phyloP scores from a whole-genome alignment of 2,329 filamentous ascomycete species.

The Sporothrix mexicana region DNA sequence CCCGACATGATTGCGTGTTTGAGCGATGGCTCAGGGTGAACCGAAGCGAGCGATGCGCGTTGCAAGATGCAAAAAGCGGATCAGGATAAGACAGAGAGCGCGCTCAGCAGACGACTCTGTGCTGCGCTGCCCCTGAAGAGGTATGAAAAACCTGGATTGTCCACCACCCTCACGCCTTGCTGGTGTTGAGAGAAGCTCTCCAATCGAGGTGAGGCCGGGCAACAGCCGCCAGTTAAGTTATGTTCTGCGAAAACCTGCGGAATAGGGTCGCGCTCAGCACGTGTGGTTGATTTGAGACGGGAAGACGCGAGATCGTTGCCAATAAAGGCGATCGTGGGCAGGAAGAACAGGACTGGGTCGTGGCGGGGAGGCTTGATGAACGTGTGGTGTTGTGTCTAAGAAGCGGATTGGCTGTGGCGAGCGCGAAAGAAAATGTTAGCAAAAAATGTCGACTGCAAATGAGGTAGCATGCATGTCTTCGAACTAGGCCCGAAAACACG shows the following conservation, averaged over 20 bases:
- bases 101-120: constrained; percentile 6
- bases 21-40: background rate
- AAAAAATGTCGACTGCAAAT: background rate
- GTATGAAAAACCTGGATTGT: constrained; percentile 11
- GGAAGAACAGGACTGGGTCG: background rate
- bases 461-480: background rate
- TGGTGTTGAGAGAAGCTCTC: background rate
- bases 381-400: constrained; percentile 11
- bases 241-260: background rate
- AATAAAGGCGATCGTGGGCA: constrained; percentile 12
- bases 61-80: background rate
- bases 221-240: constrained; percentile 22
- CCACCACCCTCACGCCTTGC: constrained; percentile 32
- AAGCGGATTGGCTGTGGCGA: constrained; percentile 14
- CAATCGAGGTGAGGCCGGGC: constrained; percentile 22
- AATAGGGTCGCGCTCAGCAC: constrained; percentile 15
- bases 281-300: constrained; percentile 17
- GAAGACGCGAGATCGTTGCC: background rate
- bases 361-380: background rate
- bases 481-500: background rate
- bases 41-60: background rate
- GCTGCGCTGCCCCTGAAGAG: constrained; percentile 23
- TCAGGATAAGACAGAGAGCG: constrained; percentile 1
- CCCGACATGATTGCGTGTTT: constrained; percentile 55
- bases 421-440: constrained; percentile 22